Evolutionary conservation across 768 basidiomycete genomes (phyloP), one percentile per base, ranked within the genome.

Genomic region (Serpula lacrymans): DNA sequence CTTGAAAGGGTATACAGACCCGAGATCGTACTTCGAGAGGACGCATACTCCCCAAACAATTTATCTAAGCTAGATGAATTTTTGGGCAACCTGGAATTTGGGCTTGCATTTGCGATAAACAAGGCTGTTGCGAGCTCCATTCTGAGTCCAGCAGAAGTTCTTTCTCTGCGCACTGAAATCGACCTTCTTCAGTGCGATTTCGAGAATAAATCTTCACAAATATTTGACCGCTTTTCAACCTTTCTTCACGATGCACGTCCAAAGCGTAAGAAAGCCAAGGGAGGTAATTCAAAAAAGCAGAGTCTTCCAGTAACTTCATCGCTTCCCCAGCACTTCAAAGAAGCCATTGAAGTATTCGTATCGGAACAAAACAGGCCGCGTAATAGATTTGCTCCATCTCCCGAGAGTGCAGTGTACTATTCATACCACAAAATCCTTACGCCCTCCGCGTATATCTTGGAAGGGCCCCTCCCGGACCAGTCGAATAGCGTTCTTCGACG

Each of bases 351-450:
- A 2, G 42, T 47, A 11, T 54, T 58, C 20, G 45, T 49, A 3
- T 50, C 45, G 24, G 55, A 64, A 26, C 55, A 58, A 14, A 22
- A 22, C 11, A 59, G 22, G 13, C 62, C 60, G 1, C 48, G 39
- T 29, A 48, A 55, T 27, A 53, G 48, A 11, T 55, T 62, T 18
- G 55, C 49, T 1, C 53, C 47, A 0, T 42, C 53, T 11, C 54
- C 49, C 12, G 16, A 43, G 12, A 39, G 49, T 3, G 55, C 41
- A 3, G 27, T 61, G 9, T 59, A 58, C 9, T 58, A 67, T 22
- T 51, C 68, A 0, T 69, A 64, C 35, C 66, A 70, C 16, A 48
- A 69, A 32, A 48, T 64, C 36, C 42, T 72, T 4, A 73, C 71
- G 0, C 71, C 71, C 2, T 62, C 68, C 6, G 56, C 62, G 1